These are phyloP conservation scores for Candida xiaguanensis DNA, from an alignment of 805 yeast species.

Conservation along the genomic window DNA sequence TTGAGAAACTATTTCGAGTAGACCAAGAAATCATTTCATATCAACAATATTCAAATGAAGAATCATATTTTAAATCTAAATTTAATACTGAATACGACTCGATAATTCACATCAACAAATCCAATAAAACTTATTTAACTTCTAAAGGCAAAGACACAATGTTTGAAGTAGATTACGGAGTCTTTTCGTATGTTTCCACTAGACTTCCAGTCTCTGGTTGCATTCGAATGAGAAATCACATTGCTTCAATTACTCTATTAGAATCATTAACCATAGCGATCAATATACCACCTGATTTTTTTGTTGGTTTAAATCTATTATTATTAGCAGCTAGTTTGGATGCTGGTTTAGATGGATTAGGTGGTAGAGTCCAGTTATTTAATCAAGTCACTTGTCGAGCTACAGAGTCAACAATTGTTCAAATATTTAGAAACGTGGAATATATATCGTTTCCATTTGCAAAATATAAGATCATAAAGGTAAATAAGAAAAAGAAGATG, in stretches of 20 bases:
- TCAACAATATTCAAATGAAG: background rate
- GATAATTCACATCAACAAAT: constrained; percentile 1
- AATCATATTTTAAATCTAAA: background rate
- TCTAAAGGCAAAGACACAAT: background rate
- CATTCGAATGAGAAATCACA: background rate
- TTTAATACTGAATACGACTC: background rate
- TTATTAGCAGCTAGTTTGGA: constrained; percentile 2
- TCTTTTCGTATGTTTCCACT: background rate
- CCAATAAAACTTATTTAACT: constrained; percentile 2
- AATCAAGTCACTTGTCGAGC: constrained; percentile 4
- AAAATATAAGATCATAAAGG: constrained; percentile 2
- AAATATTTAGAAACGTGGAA: constrained; percentile 6
- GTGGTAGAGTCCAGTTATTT: background rate
- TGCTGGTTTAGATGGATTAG: constrained; percentile 2
- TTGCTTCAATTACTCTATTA: background rate
- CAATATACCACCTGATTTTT: constrained; percentile 4
- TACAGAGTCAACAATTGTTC: constrained; percentile 1
- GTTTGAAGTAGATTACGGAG: constrained; percentile 1
- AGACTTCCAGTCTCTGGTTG: constrained; percentile 1
- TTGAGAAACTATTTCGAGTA: background rate
- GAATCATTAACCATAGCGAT: background rate
- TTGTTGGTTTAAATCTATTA: constrained; percentile 1
- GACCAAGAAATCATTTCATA: background rate
- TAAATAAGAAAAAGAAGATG: constrained; percentile 2
- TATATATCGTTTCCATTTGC: constrained; percentile 9